Evolutionary conservation across 2,329 filamentous ascomycete species (phyloP).

Genomic region (Parastagonospora avenae): DNA sequence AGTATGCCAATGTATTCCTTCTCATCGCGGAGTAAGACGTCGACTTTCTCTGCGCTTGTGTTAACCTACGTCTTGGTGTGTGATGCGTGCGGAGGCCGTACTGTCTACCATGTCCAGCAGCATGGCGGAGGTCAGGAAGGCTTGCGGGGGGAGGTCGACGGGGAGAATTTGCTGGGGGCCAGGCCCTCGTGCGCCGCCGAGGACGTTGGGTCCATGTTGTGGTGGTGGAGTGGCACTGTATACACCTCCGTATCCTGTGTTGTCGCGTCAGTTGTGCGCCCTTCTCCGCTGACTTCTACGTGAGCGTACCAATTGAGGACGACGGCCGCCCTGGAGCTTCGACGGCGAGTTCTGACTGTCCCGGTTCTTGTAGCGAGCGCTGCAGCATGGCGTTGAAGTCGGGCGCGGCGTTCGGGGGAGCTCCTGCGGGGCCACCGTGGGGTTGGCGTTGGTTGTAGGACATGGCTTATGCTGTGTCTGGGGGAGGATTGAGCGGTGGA

Average conservation of each 20-base stretch:
- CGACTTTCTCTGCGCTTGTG: constrained; percentile 77
- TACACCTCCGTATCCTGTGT: constrained; percentile 41
- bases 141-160: constrained; percentile 75
- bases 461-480: constrained; percentile 19
- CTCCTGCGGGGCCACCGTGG: constrained; percentile 38
- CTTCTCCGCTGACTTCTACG: constrained; percentile 1
- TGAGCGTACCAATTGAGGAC: constrained; percentile 31
- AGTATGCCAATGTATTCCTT: constrained; percentile 92
- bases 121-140: constrained; percentile 98
- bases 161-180: constrained; percentile 35
- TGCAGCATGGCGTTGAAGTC: constrained; percentile 46
- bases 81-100: constrained; percentile 47
- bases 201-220: constrained; percentile 52
- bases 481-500: constrained; percentile 1
- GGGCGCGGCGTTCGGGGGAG: constrained; percentile 34
- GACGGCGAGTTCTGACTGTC: constrained; percentile 24
- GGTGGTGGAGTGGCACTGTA: constrained; percentile 52
- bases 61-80: constrained; percentile 15
- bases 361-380: constrained; percentile 41
- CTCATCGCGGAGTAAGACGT: constrained; percentile 89
- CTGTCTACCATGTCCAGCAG: constrained; percentile 96
- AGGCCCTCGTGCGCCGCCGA: constrained; percentile 34
- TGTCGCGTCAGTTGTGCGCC: constrained; percentile 20
- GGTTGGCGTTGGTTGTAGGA: constrained; percentile 35
- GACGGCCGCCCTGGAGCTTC: constrained; percentile 32